Evolutionary conservation across 108 stramenopile genomes (phyloP), one percentile per base, ranked within the genome.

Genomic region (Nitzschia palea): DNA sequence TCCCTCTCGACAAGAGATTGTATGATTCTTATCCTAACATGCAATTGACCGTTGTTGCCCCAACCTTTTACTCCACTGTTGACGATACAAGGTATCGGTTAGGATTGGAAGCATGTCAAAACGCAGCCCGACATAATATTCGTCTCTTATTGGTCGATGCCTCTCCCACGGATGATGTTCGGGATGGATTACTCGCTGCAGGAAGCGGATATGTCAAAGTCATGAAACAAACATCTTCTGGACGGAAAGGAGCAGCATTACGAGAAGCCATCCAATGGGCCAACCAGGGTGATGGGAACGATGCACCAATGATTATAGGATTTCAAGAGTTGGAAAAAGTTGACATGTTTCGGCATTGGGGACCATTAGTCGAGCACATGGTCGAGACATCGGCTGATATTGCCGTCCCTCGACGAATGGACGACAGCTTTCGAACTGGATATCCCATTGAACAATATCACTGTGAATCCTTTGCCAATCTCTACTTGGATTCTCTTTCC

Each of bases 381-480:
- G 32, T 70, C 4, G 63, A 42, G 27, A 53, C 30, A 15, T 29
- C 35, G 20, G 55, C 74, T n/a, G 81, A 87, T 55, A 60, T 82
- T 35, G 68, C 73, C 35, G 81, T 79, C 12, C 79, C 78, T 22
- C 25, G 35, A 26, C 72, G 86, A 44, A 45, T 53, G 28, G 67
- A 66, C 18, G 36, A 55, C 26, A 45, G 57, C 20, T 87, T 87
- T 60, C 70, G 56, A 51, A 28, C 53, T 52, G 74, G 67, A 1
- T 87, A 87, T 74, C 86, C 86, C 3, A 80, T 80, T n/a, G 86
- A 87, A 56, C 86, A 87, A 63, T 87, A 78, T 47, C 86, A 87
- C 35, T 80, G 78, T 26, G 86, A 87, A 48, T 58, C 62, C 3
- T 87, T 73, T 72, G 83, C 69, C 35, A 87, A 82, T 44, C 31